Conservation (phyloP, 371 early-diverging fungal species). For the Cokeromyces recurvatus region DNA sequence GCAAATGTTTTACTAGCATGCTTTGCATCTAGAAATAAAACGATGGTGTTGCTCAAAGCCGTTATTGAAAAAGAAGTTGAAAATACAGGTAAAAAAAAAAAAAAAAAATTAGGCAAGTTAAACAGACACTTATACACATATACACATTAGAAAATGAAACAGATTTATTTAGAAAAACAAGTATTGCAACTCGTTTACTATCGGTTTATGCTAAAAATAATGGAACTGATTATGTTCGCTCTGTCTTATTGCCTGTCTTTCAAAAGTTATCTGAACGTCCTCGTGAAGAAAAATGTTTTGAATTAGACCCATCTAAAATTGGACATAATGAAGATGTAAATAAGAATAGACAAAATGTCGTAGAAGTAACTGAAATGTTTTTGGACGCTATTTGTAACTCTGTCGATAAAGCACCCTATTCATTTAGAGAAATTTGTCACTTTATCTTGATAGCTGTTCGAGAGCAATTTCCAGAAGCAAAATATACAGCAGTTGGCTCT, state of each 20-base stretch:
- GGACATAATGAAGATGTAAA: slow-evolving; percentile 50
- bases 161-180: slow-evolving; percentile 86
- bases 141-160: slow-evolving; percentile 61
- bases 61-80: slow-evolving; percentile 79
- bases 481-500: slow-evolving; percentile 83
- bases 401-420: slow-evolving; percentile 57
- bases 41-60: slow-evolving; percentile 65
- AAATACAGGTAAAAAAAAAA: slow-evolving; percentile 52
- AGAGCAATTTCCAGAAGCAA: slow-evolving; percentile 78
- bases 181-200: slow-evolving; percentile 83
- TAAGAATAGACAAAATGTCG: slow-evolving; percentile 73
- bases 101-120: no score
- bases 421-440: slow-evolving; percentile 74
- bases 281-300: slow-evolving; percentile 50
- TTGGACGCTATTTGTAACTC: slow-evolving; percentile 77
- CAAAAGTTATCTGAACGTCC: slow-evolving; percentile 42
- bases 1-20: slow-evolving; percentile 66
- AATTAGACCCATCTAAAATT: slow-evolving; percentile 77
- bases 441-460: slow-evolving; percentile 67
- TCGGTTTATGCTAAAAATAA: slow-evolving; percentile 71
- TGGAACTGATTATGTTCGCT: slow-evolving; percentile 76
- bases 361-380: slow-evolving; percentile 65
- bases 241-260: slow-evolving; percentile 71
- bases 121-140: not conserved
- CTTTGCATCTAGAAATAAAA: slow-evolving; percentile 69